Evolutionary conservation across 192 early-diverging fungal genomes (phyloP).

Genomic region (Gigaspora rosea): DNA sequence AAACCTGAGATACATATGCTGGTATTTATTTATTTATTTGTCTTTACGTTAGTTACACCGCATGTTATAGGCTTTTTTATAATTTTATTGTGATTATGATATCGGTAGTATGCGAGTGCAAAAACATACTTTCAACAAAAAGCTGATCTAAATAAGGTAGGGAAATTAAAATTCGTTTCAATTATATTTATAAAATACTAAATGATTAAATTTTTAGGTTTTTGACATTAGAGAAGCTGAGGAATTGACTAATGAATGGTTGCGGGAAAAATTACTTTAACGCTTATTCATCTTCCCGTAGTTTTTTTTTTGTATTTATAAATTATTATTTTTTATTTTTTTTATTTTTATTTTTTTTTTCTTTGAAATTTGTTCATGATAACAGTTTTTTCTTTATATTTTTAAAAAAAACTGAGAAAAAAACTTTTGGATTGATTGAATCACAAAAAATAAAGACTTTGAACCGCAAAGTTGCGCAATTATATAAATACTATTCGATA

Average conservation of each 20-base stretch:
- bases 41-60: conserved; percentile 9
- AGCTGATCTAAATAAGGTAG: conserved; percentile 65
- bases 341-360: no score
- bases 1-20: conserved; percentile 51
- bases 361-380: no score
- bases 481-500: no score
- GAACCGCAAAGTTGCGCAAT: no score
- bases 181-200: background rate
- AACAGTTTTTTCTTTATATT: no score
- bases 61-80: background rate
- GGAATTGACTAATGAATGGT: conserved; percentile 66
- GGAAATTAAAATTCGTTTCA: background rate
- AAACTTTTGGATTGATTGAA: no score
- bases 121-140: conserved; percentile 63
- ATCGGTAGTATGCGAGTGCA: conserved; percentile 69
- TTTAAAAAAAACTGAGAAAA: no score
- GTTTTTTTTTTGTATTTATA: no score
- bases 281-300: background rate
- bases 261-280: conserved; percentile 37
- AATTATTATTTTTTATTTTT: no score
- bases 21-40: conserved; percentile 26
- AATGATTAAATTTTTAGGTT: conserved; percentile 42
- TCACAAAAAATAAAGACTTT: no score
- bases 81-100: conserved; percentile 23
- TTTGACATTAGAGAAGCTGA: conserved; percentile 74